phyloP scores from a whole-genome alignment of 192 early-diverging fungal genomes.

The Lunasporangiospora selenospora region DNA sequence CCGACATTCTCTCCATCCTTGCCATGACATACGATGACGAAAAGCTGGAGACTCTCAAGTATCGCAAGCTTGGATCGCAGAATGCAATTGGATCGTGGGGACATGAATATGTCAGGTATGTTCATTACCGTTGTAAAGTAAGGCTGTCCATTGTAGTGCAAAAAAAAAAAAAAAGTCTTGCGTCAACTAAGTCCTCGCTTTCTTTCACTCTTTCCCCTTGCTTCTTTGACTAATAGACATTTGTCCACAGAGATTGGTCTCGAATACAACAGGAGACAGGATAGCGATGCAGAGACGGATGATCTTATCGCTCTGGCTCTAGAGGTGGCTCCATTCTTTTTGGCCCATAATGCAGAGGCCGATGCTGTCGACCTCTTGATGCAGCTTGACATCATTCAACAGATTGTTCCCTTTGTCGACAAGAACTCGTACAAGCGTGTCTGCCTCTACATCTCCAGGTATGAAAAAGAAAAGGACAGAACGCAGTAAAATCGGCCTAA shows the following conservation, averaged over 20 bases:
- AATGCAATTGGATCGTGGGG: slow-evolving; percentile 91
- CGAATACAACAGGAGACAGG: slow-evolving; percentile 76
- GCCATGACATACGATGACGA: slow-evolving; percentile 97
- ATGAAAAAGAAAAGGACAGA: slow-evolving; percentile 7
- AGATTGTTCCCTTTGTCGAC: slow-evolving; percentile 85
- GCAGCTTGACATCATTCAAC: slow-evolving; percentile 86
- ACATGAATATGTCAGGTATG: slow-evolving; percentile 95
- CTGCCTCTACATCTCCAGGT: slow-evolving; percentile 94
- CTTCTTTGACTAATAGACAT: slow-evolving; percentile 59
- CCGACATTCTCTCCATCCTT: slow-evolving; percentile 96
- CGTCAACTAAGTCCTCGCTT: no score
- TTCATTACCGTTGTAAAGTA: neutral
- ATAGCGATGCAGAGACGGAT: slow-evolving; percentile 66
- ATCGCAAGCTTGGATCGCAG: slow-evolving; percentile 84
- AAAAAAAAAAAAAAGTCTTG: no score
- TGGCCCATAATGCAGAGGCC: slow-evolving; percentile 97
- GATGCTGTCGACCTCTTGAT: slow-evolving; percentile 97
- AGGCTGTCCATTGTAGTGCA: neutral
- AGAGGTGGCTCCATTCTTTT: slow-evolving; percentile 92
- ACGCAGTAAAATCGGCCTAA: neutral
- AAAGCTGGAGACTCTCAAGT: slow-evolving; percentile 85
- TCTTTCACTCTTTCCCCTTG: no score
- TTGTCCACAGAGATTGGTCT: slow-evolving; percentile 89
- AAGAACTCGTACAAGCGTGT: slow-evolving; percentile 94
- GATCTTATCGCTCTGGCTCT: slow-evolving; percentile 77